A percentile compares a stretch with the other conserved stretches of the same genome.
These are phyloP conservation scores for Wickerhamiella alocasiicola DNA, from an alignment of 805 yeast genomes.

Conservation along the genomic window DNA sequence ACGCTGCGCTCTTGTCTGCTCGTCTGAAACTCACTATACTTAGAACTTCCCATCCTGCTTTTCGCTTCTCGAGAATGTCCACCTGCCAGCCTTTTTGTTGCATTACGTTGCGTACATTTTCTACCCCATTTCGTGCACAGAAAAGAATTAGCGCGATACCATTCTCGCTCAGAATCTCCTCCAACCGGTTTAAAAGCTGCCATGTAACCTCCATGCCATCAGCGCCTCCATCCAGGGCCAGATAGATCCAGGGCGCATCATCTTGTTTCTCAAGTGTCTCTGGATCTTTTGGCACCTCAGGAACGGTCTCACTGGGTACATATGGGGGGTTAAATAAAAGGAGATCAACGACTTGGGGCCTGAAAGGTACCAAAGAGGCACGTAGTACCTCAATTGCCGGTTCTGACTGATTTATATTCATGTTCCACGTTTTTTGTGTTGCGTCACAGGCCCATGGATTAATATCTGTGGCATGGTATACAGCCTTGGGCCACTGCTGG, in stretches of 20 bases:
- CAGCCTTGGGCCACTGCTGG: slow-evolving; percentile 40
- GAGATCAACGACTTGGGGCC: slow-evolving; percentile 44
- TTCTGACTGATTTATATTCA: slow-evolving; percentile 18
- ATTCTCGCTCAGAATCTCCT: slow-evolving; percentile 35
- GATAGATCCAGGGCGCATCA: slow-evolving; percentile 64
- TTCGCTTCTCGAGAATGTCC: slow-evolving; percentile 45
- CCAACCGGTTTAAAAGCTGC: slow-evolving; percentile 43
- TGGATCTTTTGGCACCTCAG: slow-evolving; percentile 39
- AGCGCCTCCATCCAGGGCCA: slow-evolving; percentile 80
- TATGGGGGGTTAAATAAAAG: slow-evolving; percentile 92
- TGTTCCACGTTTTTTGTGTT: slow-evolving; percentile 33
- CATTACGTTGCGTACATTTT: slow-evolving; percentile 41
- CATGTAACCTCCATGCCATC: slow-evolving; percentile 85
- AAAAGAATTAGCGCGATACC: slow-evolving; percentile 85
- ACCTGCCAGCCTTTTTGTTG: slow-evolving; percentile 40
- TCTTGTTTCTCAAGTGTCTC: slow-evolving; percentile 29
- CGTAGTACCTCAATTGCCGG: slow-evolving; percentile 43
- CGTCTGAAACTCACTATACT: slow-evolving; percentile 52
- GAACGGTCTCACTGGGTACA: slow-evolving; percentile 76
- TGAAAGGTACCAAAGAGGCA: slow-evolving; percentile 33
- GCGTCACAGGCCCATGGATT: slow-evolving; percentile 64
- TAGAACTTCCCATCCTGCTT: slow-evolving; percentile 94
- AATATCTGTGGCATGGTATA: slow-evolving; percentile 62
- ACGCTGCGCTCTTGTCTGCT: too few relatives aligned
- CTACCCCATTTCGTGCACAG: slow-evolving; percentile 83